A percentile compares a stretch with the other conserved stretches of the same genome.
phyloP scores from a whole-genome alignment of 2,329 filamentous ascomycete species.

The Aureobasidium sp. region DNA sequence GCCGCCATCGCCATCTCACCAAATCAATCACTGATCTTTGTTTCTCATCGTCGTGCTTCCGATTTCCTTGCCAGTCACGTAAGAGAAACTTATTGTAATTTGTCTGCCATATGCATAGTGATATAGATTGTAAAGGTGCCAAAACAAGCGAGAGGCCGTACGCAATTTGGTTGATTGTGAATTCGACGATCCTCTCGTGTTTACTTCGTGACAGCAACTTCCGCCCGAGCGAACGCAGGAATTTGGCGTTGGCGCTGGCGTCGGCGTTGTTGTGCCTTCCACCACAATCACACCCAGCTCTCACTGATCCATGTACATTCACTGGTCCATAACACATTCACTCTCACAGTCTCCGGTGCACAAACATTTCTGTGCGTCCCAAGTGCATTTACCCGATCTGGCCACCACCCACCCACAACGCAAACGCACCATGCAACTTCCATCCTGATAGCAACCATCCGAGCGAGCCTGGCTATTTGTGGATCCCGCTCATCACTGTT shows the following conservation, averaged over 20 bases:
- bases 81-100: not conserved
- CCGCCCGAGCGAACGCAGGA: not conserved
- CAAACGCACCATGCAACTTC: not conserved
- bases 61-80: not conserved
- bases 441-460: not conserved
- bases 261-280: not conserved
- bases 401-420: not conserved
- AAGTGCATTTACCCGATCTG: constrained; percentile 3
- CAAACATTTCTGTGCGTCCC: not conserved
- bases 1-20: not conserved
- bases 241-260: not conserved
- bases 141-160: constrained; percentile 3
- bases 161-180: not conserved
- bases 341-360: not conserved
- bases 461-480: not conserved
- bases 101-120: not conserved
- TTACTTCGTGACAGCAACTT: not conserved
- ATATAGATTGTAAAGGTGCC: not conserved
- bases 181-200: not conserved
- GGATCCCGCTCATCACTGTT: not conserved
- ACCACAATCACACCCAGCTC: not conserved
- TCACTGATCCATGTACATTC: not conserved
- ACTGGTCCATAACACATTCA: not conserved
- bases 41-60: not conserved
- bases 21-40: not conserved